These are phyloP conservation scores for Somion occarium DNA, from an alignment of 1,284 basidiomycete genomes.

Conservation along the genomic window DNA sequence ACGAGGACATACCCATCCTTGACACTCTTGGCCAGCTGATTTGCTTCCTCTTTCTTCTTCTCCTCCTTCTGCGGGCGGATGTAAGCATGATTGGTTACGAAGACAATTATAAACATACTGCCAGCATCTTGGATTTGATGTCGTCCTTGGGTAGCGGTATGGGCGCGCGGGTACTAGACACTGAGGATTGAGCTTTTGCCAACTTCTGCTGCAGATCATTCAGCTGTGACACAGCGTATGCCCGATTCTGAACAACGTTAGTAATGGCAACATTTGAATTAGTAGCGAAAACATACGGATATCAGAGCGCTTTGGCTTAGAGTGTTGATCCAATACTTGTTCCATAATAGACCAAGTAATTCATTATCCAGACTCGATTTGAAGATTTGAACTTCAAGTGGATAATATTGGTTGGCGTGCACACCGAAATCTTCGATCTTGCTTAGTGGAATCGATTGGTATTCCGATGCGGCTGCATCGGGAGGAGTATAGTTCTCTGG, in stretches of 20 bases:
- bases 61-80: constrained; percentile 50
- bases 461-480: constrained; percentile 65
- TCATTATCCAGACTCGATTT: constrained; percentile 86
- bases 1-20: constrained; percentile 66
- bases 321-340: constrained; percentile 99
- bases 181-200: constrained; percentile 51
- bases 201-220: constrained; percentile 88
- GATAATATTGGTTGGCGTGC: constrained; percentile 96
- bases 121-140: constrained; percentile 6
- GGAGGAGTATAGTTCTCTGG: constrained; percentile 89
- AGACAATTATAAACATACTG: constrained; percentile 5
- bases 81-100: constrained; percentile 1
- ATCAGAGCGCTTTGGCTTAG: constrained; percentile 88
- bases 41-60: constrained; percentile 75
- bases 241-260: constrained; percentile 83
- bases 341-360: constrained; percentile 89
- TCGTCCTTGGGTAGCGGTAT: constrained; percentile 47
- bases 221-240: constrained; percentile 87
- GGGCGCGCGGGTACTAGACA: constrained; percentile 52
- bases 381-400: constrained; percentile 92
- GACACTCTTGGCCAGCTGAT: constrained; percentile 74
- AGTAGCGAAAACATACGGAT: constrained; percentile 54
- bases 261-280: background rate
- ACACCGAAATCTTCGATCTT: constrained; percentile 99
- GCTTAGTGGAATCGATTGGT: constrained; percentile 90